Evolutionary conservation across 257 asterid species (phyloP).

Genomic region (Anisodus acutangulus): DNA sequence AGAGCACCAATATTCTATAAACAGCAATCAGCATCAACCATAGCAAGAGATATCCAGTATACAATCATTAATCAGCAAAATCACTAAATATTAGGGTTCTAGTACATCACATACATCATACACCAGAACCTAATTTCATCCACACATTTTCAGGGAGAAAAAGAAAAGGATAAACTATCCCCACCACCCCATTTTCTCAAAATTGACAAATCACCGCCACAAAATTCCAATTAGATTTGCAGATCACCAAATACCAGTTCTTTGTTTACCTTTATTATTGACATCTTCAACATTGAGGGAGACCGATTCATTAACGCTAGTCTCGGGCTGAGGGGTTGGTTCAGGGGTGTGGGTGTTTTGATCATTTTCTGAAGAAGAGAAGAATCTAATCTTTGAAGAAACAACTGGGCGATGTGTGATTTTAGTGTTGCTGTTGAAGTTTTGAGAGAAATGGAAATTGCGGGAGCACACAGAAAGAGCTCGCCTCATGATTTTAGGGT

Average conservation of each 20-base stretch:
- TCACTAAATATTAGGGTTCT: neutral
- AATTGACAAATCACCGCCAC: neutral
- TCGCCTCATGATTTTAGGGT: constrained; percentile 60
- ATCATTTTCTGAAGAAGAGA: constrained; percentile 57
- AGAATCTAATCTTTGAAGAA: constrained; percentile 48
- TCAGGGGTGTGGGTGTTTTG: constrained; percentile 32
- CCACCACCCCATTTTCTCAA: neutral
- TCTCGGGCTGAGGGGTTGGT: constrained; percentile 35
- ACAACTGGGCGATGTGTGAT: constrained; percentile 32
- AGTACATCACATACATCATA: neutral
- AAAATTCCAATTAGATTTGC: neutral
- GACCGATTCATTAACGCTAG: constrained; percentile 28
- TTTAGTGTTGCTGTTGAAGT: constrained; percentile 28
- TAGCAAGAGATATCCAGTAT: constrained; percentile 10
- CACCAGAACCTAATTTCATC: constrained; percentile 17
- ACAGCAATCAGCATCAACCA: neutral
- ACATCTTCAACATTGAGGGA: constrained; percentile 53
- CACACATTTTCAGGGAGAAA: neutral
- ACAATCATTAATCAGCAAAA: constrained; percentile 17
- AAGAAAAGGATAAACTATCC: neutral
- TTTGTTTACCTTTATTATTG: constrained; percentile 57
- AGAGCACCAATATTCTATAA: neutral
- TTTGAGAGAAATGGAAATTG: constrained; percentile 42
- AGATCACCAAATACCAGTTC: neutral
- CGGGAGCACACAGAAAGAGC: constrained; percentile 55